Evolutionary conservation across 225 moss, liverwort and hornwort genomes (phyloP), one percentile per base, ranked within the genome.

Genomic region (Physcomitrium patens): DNA sequence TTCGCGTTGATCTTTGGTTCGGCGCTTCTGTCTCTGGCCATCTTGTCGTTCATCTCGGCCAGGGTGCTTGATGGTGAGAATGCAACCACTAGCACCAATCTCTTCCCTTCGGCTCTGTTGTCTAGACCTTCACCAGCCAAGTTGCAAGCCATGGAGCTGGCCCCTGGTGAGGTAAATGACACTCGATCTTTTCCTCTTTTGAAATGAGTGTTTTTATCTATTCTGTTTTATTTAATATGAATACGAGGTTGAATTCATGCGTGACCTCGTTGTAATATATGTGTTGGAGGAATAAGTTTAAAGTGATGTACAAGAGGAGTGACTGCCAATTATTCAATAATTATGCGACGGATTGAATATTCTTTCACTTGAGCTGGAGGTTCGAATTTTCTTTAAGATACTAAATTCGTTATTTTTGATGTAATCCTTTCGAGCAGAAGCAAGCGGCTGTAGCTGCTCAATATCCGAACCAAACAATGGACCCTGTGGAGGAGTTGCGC

Each of bases 21-120:
- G 10, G 77, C 80, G 12, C 74, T 84, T 45, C 47, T 84, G 1
- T 73, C 80, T 24, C 50, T 84, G 9, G 84, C 84, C 45, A 70
- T 80, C 43, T 48, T 84, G 11, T 77, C 80, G 9, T 66, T 80
- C 52, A 80, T 84, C 65, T 84, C 80, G 0, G 80, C 59, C 18
- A 63, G 77, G 18, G 69, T 71, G 0, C 74, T 84, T 14, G 80
- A 84, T 53, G 80, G 57, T 20, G 74, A 77, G 9, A 80, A 62
- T 18, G 45, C 42, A 28, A 65, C 19, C 60, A 66, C 69, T 61
- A 74, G 22, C 61, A 54, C 60, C 80, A 77, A 61, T 42, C 53
- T 51, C 18, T 73, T 77, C 24, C 83, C 62, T 31, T 27, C 69
- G 3, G 72, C 67, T 64, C 37, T 80, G 49, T 76, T 80, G 45